Conservation (phyloP, 176 grass and related monocot species). For the Oropetium thomaeum region DNA sequence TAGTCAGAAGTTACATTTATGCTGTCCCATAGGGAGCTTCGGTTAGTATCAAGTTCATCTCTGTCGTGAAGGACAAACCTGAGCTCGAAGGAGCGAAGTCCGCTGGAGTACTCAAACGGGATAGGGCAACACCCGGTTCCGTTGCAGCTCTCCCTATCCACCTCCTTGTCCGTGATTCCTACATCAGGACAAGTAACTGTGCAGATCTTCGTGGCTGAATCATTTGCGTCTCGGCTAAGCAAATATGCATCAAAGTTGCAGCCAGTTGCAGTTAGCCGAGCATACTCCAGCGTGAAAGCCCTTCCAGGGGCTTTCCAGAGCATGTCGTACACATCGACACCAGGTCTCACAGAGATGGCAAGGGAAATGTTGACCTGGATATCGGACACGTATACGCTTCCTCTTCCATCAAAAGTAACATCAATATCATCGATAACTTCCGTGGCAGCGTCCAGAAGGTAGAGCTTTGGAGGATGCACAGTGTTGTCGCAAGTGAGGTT, state of each 20-base stretch:
- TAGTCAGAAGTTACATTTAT: neutral
- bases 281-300: fast-evolving
- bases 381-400: too few relatives aligned
- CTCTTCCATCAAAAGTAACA: neutral
- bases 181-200: neutral
- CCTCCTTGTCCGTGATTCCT: neutral
- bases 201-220: neutral
- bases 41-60: neutral
- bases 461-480: neutral
- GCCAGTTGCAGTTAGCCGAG: neutral
- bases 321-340: neutral
- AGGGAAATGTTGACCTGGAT: neutral
- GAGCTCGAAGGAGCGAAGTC: neutral
- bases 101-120: fast-evolving
- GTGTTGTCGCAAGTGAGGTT: slow-evolving; percentile 31
- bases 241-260: neutral
- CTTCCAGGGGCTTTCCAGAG: neutral
- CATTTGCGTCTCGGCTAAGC: neutral
- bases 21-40: neutral
- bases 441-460: neutral
- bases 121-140: slow-evolving; percentile 9
- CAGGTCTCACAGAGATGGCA: neutral
- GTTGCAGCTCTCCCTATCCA: neutral
- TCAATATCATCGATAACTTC: neutral
- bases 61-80: neutral